These are phyloP conservation scores for Nothophoma quercina DNA, from an alignment of 2,329 filamentous ascomycete species.

Conservation along the genomic window DNA sequence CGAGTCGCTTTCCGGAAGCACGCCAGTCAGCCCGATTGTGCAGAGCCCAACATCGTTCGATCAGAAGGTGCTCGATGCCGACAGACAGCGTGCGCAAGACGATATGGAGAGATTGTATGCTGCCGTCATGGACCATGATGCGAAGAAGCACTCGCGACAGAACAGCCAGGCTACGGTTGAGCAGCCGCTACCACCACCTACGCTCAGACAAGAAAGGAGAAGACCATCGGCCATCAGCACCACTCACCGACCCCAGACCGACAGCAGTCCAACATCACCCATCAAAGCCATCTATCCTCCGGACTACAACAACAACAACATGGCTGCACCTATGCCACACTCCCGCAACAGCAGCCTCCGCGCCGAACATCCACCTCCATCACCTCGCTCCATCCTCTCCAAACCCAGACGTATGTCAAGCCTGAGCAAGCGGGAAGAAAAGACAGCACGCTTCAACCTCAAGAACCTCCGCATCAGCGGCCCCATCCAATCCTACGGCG, in stretches of 20 bases:
- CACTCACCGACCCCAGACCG: constrained; percentile 23
- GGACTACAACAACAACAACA: constrained; percentile 38
- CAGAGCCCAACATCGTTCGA: constrained; percentile 78
- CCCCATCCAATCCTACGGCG: constrained; percentile 57
- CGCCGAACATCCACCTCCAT: constrained; percentile 31
- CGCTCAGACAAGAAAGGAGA: constrained; percentile 20
- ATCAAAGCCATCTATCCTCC: constrained; percentile 59
- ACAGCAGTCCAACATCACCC: constrained; percentile 50
- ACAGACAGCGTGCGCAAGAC: constrained; percentile 76
- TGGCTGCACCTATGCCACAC: constrained; percentile 35
- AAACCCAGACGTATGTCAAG: constrained; percentile 48
- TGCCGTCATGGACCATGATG: constrained; percentile 89
- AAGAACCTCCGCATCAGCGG: constrained; percentile 66
- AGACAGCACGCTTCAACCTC: constrained; percentile 55
- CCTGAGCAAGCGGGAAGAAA: constrained; percentile 43
- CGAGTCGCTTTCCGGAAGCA: constrained; percentile 36
- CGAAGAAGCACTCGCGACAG: constrained; percentile 52
- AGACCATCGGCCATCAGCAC: constrained; percentile 44
- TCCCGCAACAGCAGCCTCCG: constrained; percentile 21
- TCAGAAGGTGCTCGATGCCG: constrained; percentile 74
- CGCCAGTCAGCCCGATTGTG: constrained; percentile 47
- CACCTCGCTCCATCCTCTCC: constrained; percentile 47
- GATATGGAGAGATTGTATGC: constrained; percentile 92
- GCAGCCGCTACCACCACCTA: constrained; percentile 22
- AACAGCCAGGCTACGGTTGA: constrained; percentile 30